Base-by-base conservation (phyloP, 768 basidiomycete genomes). In the Naganishia onofrii region DNA sequence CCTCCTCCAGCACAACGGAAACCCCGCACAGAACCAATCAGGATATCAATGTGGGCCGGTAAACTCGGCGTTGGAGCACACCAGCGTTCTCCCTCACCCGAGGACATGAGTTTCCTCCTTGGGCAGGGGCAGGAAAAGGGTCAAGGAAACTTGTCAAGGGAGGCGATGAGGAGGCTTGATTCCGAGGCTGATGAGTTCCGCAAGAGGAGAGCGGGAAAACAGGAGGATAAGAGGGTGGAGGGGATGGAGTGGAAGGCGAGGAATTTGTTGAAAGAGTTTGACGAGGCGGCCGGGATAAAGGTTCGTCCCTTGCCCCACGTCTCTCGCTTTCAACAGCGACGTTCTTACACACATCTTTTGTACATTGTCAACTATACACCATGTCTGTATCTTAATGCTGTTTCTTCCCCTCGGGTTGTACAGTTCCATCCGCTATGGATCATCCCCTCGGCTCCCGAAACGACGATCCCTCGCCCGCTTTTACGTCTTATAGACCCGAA, bases 391-490 rank as follows among this genome's bases (percentile, higher is more conserved):
- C 7, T 42, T 15, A 2, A 10, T 42, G 9, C 42, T 42, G 9
- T 7, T 7, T 8, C 13, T 17, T 42, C 42, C 42, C 34, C 7
- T 42, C 66, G n/a, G n/a, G n/a, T 23, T 17, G 19, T 2, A 4
- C 72, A 80, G 79, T 80, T 80, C 68, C 79, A 80, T 57, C 79
- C 79, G 12, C 76, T 80, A 13, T 76, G 79, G 66, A 71, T 78
- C 67, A 31, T 76, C 26, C 79, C 79, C 2, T 72, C 69, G 8
- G 70, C 75, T 9, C 75, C 79, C 26, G 67, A 73, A 0, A 63
- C 66, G 21, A 80, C 79, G 15, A 60, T 79, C 9, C 79, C 79
- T 1, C 48, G 56, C 26, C 77, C 77, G 0, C 68, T 80, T 3
- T 69, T 78, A 4, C 67, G 66, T 13, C 71, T 77, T 4, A 72